phyloP scores from a whole-genome alignment of 768 basidiomycete genomes.

The Sutorius australiensis region DNA sequence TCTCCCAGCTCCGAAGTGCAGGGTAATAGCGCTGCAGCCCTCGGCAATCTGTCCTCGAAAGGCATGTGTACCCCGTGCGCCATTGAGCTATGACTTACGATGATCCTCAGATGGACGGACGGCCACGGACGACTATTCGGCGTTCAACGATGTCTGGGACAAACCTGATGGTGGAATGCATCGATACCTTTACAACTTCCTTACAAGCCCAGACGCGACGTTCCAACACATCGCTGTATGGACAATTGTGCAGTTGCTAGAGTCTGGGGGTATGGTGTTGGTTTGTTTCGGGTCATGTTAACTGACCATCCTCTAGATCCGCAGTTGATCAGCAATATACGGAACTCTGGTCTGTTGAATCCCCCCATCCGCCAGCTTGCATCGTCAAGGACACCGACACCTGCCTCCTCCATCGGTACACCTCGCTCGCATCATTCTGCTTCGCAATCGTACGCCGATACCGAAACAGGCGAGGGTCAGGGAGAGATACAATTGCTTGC shows the following conservation, averaged over 20 bases:
- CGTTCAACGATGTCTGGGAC: slow-evolving; percentile 98
- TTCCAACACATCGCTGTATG: slow-evolving; percentile 99
- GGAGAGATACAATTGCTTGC: slow-evolving; percentile 88
- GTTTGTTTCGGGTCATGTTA: background rate
- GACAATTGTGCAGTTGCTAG: slow-evolving; percentile 96
- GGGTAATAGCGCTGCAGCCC: slow-evolving; percentile 95
- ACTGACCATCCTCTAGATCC: slow-evolving; percentile 52
- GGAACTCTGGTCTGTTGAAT: slow-evolving; percentile 72
- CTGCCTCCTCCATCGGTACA: slow-evolving; percentile 70
- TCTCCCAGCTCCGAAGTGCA: slow-evolving; percentile 97
- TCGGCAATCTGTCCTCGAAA: slow-evolving; percentile 97
- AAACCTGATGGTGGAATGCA: slow-evolving; percentile 98
- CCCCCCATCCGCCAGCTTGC: slow-evolving; percentile 86
- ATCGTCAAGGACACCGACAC: slow-evolving; percentile 63
- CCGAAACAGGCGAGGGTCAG: slow-evolving; percentile 82
- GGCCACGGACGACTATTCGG: slow-evolving; percentile 84
- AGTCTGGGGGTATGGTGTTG: slow-evolving; percentile 72
- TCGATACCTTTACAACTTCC: slow-evolving; percentile 88
- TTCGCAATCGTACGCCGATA: slow-evolving; percentile 73
- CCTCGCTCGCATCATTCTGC: slow-evolving; percentile 67
- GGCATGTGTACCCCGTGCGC: slow-evolving; percentile 43
- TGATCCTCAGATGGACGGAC: slow-evolving; percentile 61
- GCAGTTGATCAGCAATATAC: slow-evolving; percentile 86
- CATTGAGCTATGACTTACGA: background rate
- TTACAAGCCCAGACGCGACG: slow-evolving; percentile 89